Percentiles rank a stretch among this genome's conserved stretches.
Evolutionary conservation across 2,329 filamentous ascomycete species (phyloP).

Genomic region (Myriosclerotinia scirpicola): DNA sequence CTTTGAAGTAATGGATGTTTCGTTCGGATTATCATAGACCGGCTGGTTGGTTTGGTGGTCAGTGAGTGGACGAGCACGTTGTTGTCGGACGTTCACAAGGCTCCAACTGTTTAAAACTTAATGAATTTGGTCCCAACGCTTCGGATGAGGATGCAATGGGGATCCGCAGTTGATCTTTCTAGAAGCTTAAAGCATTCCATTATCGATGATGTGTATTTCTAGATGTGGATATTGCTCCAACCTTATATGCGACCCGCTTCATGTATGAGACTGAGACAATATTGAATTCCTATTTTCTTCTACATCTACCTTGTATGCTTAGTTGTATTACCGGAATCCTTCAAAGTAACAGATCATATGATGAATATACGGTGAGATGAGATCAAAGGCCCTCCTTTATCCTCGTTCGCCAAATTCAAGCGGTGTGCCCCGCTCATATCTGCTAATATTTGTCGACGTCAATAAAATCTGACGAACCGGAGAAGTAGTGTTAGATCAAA

Average conservation of each 20-base stretch:
- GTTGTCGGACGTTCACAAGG: slow-evolving; percentile 15
- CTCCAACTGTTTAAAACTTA: background rate
- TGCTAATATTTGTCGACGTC: background rate
- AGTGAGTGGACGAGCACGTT: background rate
- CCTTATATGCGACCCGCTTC: slow-evolving; percentile 11
- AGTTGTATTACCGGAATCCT: background rate
- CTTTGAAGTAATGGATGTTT: slow-evolving; percentile 17
- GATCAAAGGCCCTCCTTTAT: slow-evolving; percentile 3
- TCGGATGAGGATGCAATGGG: slow-evolving; percentile 16
- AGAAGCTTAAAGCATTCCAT: slow-evolving; percentile 16
- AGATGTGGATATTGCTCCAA: slow-evolving; percentile 2
- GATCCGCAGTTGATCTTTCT: slow-evolving; percentile 24
- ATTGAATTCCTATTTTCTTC: background rate
- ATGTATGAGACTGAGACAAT: background rate
- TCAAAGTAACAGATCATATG: background rate
- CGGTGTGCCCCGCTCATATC: background rate
- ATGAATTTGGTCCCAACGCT: slow-evolving; percentile 21
- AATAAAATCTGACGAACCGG: background rate
- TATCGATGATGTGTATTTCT: slow-evolving; percentile 18
- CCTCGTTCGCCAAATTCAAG: slow-evolving; percentile 15
- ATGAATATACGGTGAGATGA: slow-evolving; percentile 18
- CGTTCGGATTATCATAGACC: slow-evolving; percentile 19
- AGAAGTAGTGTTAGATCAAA: background rate
- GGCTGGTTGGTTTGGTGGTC: background rate
- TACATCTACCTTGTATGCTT: background rate